These are phyloP conservation scores for Candida peoriensis DNA, from an alignment of 805 yeast genomes.

Conservation along the genomic window DNA sequence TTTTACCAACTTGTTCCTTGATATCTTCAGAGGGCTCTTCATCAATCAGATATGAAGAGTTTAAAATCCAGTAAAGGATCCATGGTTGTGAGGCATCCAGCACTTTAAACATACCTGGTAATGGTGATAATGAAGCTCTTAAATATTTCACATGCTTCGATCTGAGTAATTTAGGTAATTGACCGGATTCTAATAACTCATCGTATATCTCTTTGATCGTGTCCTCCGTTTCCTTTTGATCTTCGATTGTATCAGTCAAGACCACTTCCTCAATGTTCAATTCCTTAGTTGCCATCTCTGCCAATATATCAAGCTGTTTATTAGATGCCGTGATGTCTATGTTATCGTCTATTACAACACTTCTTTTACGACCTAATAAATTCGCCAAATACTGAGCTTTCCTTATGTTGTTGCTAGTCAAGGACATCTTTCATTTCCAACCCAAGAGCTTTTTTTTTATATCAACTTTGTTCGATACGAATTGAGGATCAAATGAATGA, in stretches of 20 bases:
- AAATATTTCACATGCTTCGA: slow-evolving; percentile 16
- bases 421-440: no score
- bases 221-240: slow-evolving; percentile 30
- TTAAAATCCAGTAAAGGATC: slow-evolving; percentile 81
- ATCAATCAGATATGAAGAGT: slow-evolving; percentile 43
- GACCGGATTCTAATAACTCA: slow-evolving; percentile 16
- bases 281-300: slow-evolving; percentile 8
- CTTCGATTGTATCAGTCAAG: slow-evolving; percentile 31
- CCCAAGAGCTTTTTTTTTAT: no score
- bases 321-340: not conserved
- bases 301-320: slow-evolving; percentile 11
- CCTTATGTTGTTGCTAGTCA: no score
- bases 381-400: not conserved
- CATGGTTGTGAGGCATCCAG: slow-evolving; percentile 92
- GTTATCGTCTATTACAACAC: not conserved
- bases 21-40: slow-evolving; percentile 20
- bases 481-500: no score
- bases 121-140: slow-evolving; percentile 14
- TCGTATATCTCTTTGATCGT: slow-evolving; percentile 28
- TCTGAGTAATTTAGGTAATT: slow-evolving; percentile 10
- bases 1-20: slow-evolving; percentile 26
- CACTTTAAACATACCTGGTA: slow-evolving; percentile 26
- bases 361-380: slow-evolving; percentile 13
- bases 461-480: no score
- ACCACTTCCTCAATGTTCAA: slow-evolving; percentile 24